Evolutionary conservation across 1,284 basidiomycete genomes (phyloP), one percentile per base, ranked within the genome.

Genomic region (Tylopilus sp.): DNA sequence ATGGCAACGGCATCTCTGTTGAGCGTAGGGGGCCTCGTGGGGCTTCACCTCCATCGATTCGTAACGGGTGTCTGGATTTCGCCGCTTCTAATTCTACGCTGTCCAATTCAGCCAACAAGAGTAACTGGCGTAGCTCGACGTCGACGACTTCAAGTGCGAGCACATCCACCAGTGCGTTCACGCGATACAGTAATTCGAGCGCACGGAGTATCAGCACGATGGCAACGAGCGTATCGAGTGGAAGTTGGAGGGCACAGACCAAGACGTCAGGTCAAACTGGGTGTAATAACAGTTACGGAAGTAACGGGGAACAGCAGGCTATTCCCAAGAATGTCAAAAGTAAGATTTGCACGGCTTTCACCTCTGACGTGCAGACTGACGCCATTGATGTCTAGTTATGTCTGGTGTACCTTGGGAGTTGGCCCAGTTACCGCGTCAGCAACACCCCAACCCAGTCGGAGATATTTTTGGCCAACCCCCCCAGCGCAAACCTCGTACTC

Each of bases 311-410:
- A 57, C 59, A 69, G 57, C 58, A 62, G 59, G 72, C 58, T 71
- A 74, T 81, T 25, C 86, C 88, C 50, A 80, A 84, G 74, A 91
- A 90, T 66, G 77, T 91, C 75, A 92, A 92, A 78, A 75, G 89
- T 92, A 66, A 72, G 86, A 82, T 56, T 45, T 47, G 29, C 26
- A 37, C 17, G 43, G 13, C 45, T 46, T 10, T 42, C 11, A 2
- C 10, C 10, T 24, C 14, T 9, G 17, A 29, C 10, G 15, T 29
- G n/a, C 49, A 42, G 33, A 46, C 43, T 64, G 48, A 58, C 57
- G 37, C 1, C 11, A 26, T 61, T 41, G 45, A 47, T 53, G 11
- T 41, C 40, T 53, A 91, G 89, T 85, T 61, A 82, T 91, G 78
- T 77, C 76, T 55, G 87, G 87, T 67, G 77, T 88, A 58, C 87